Base-by-base conservation (phyloP, 768 basidiomycete genomes). In the Leccinum broughii region DNA sequence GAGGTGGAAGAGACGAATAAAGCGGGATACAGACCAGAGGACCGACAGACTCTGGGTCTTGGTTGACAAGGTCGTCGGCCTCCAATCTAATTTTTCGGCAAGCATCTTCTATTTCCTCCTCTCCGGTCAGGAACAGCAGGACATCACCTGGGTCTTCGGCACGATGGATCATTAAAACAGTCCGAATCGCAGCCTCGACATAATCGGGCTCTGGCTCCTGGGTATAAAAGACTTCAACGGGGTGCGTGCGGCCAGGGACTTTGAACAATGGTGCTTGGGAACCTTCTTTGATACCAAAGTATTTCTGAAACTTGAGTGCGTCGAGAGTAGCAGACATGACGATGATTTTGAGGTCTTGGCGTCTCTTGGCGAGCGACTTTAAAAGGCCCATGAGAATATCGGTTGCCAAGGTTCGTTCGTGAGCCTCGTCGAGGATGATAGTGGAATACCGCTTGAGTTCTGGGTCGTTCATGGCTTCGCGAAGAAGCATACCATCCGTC, bases 401-500 rank as follows among this genome's bases (percentile, higher is more conserved):
- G 34, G 96, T 98, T 1, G 97, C 93, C 44, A 98, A 83, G 0
- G 97, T 98, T 62, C 96, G 89, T 78, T 99, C 97, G 78, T 99
- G 97, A 6, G 94, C 97, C 78, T 99, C 97, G 73, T 99, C 97
- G 58, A 98, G 85, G 68, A 99, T 98, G 76, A 99, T 95, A 22
- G 96, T 98, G 20, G 93, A 96, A 74, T 99, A 99, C 4, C 95
- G 86, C 28, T 83, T 80, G 41, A 98, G 84, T 20, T 85, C 82
- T 9, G 93, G 90, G 75, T 98, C 96, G 75, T 95, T 93, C 95
- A 98, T 99, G 5, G 94, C 95, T 78, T 97, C 95, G 20, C 95
- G 88, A n/a, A 96, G 85, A 57, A 93, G 87, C 95, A 98, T 97
- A 84, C 96, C 97, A 67, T 99, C 97, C 15, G 97, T 99, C 95